These are phyloP conservation scores for Aspergillus eucalypticola DNA, from an alignment of 2,329 filamentous ascomycete species.

Conservation along the genomic window DNA sequence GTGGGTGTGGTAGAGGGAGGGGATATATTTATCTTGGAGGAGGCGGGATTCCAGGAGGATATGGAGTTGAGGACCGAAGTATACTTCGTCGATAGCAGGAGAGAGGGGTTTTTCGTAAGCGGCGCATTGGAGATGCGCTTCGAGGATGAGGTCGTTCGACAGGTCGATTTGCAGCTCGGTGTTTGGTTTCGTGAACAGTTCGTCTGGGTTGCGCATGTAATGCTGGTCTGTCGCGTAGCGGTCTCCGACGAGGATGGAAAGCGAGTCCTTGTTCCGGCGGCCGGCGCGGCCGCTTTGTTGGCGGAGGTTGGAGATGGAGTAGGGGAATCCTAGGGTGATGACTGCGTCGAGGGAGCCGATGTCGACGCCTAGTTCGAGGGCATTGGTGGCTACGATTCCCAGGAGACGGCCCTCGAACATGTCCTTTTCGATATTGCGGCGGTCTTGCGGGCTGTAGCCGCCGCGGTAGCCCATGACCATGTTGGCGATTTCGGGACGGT, in stretches of 20 bases:
- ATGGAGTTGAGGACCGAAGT: constrained; percentile 74
- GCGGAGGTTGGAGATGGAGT: constrained; percentile 88
- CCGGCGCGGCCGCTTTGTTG: constrained; percentile 95
- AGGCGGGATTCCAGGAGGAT: constrained; percentile 74
- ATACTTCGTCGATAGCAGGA: constrained; percentile 70
- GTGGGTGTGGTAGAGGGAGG: constrained; percentile 85
- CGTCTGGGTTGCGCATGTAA: constrained; percentile 94
- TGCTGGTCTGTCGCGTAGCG: constrained; percentile 89
- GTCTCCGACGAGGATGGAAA: constrained; percentile 87
- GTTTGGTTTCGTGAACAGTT: constrained; percentile 87
- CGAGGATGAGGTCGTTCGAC: constrained; percentile 84
- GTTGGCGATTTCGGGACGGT: constrained; percentile 70
- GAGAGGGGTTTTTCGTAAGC: constrained; percentile 91
- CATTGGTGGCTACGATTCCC: constrained; percentile 90
- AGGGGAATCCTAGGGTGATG: constrained; percentile 90
- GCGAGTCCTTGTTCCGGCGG: constrained; percentile 85
- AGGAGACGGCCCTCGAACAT: constrained; percentile 97
- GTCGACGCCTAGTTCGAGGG: constrained; percentile 90
- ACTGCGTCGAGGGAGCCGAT: constrained; percentile 94
- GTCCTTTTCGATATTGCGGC: constrained; percentile 83
- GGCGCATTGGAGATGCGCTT: constrained; percentile 94
- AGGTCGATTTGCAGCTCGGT: constrained; percentile 87
- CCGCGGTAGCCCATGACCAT: constrained; percentile 95
- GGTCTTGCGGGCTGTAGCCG: constrained; percentile 89
- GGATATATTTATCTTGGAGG: constrained; percentile 59